phyloP scores from a whole-genome alignment of 805 yeast genomes.

The Kuraishia hungarica region DNA sequence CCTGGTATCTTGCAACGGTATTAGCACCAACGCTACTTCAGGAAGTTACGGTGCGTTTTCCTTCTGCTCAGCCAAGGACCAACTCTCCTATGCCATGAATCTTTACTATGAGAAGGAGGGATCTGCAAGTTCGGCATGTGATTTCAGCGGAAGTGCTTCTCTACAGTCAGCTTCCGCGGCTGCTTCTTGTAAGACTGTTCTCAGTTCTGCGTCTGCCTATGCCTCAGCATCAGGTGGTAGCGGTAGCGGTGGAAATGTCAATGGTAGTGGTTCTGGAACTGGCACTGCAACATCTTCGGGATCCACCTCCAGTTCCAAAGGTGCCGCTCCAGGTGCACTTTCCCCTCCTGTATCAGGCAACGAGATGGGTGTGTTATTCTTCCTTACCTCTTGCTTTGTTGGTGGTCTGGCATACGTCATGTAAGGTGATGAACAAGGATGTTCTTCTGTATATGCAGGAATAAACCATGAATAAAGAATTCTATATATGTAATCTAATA shows the following conservation, averaged over 20 bases:
- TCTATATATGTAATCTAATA: not conserved
- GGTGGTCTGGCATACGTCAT: conserved; percentile 34
- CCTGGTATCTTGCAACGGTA: conserved; percentile 49
- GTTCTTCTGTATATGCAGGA: not conserved
- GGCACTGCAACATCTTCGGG: conserved; percentile 16
- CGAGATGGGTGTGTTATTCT: conserved; percentile 24
- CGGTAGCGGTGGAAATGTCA: conserved; percentile 16
- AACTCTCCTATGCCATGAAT: conserved; percentile 61
- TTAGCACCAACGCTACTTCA: conserved; percentile 47
- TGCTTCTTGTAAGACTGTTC: conserved; percentile 41
- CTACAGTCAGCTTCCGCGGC: conserved; percentile 29
- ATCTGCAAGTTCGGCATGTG: conserved; percentile 46
- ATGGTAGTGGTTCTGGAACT: conserved; percentile 13
- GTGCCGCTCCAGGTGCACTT: conserved; percentile 4
- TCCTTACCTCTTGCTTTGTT: conserved; percentile 27
- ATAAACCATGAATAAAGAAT: not conserved
- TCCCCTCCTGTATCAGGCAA: conserved; percentile 7
- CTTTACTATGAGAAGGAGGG: conserved; percentile 46
- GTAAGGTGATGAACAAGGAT: not conserved
- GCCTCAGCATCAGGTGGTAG: conserved; percentile 23
- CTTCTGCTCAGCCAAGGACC: conserved; percentile 63
- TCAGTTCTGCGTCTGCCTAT: conserved; percentile 35
- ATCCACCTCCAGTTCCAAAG: conserved; percentile 18
- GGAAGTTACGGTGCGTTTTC: conserved; percentile 72
- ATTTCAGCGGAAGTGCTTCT: conserved; percentile 65